Base-by-base conservation (phyloP, 73 alveolate species). In the Durusdinium trenchii region DNA sequence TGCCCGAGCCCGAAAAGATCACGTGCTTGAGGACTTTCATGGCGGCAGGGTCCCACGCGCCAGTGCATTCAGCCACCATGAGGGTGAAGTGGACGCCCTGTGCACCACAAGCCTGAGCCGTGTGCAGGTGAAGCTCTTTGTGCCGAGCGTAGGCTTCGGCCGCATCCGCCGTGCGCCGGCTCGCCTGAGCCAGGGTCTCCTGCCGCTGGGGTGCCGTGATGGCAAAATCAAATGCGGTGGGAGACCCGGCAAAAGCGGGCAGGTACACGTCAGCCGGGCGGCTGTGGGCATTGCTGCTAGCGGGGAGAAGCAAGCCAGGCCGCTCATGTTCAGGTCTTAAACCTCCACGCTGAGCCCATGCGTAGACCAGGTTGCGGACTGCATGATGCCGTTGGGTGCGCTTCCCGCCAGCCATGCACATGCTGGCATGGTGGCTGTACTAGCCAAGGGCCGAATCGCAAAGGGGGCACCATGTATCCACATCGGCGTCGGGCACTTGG, bases 191-290 rank as follows among this genome's bases (percentile, higher is more conserved):
- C 50, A 71, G 84, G 79, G 79, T 64, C 45, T 36, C 79, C 79
- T 64, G 79, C n/a, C 38, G 79, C 79, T 64, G 94, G 36, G n/a
- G n/a, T n/a, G n/a, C n/a, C 60, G 86, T 76, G 60, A 76, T 57
- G 60, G 86, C 86, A 57, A 76, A 76, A 57, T 76, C 86, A n/a
- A n/a, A 32, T n/a, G 57, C 52, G 26, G 36, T 57, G 43, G 61
- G 86, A 7, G 35, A 40, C 86, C 86, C 86, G 32, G 32, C 61
- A 38, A 52, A 40, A 38, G 57, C 57, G 40, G 86, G 86, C 86
- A 76, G 40, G 60, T 76, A 2, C 26, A 76, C 0, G 86, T 76
- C 60, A 0, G 86, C 86, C 16, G 86, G 86, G 40, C 86, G 84
- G 18, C 84, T 28, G 50, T 12, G 28, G 20, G 35, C 84, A 0